Evolutionary conservation across 2,329 filamentous ascomycete genomes (phyloP).

Genomic region (Talaromyces sp.): DNA sequence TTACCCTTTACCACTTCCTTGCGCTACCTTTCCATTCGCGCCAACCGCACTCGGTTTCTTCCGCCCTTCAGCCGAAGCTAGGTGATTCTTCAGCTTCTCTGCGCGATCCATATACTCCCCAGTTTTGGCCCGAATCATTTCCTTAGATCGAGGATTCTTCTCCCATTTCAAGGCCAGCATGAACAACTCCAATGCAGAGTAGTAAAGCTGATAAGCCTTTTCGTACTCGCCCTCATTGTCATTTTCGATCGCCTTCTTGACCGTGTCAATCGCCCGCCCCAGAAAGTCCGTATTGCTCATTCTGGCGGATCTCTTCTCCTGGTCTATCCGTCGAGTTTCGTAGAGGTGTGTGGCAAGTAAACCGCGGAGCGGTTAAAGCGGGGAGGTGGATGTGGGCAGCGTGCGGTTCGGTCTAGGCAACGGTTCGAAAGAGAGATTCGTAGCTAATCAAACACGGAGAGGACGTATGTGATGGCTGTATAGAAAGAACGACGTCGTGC

Average conservation of each 20-base stretch:
- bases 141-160: conserved; percentile 96
- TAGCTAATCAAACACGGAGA: background rate
- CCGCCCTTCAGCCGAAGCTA: conserved; percentile 64
- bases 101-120: conserved; percentile 98
- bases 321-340: conserved; percentile 11
- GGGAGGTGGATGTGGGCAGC: conserved; percentile 19
- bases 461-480: conserved; percentile 3
- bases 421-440: conserved; percentile 7
- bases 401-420: conserved; percentile 17
- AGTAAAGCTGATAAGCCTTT: conserved; percentile 95
- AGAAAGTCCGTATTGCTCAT: conserved; percentile 99
- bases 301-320: conserved; percentile 33
- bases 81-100: conserved; percentile 93
- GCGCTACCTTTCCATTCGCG: conserved; percentile 54
- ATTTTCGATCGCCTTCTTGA: conserved; percentile 95
- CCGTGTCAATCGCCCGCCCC: conserved; percentile 91
- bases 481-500: conserved; percentile 3
- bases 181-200: conserved; percentile 93
- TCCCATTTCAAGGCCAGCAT: conserved; percentile 99
- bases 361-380: conserved; percentile 27
- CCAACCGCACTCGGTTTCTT: conserved; percentile 57
- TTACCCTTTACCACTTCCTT: conserved; percentile 58
- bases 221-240: conserved; percentile 97
- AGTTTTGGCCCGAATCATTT: conserved; percentile 94
- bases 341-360: conserved; percentile 16